Percentiles rank a stretch among this genome's conserved stretches.
These are phyloP conservation scores for Trichoderma orchidacearum DNA, from an alignment of 495 filamentous ascomycete species.

Conservation along the genomic window DNA sequence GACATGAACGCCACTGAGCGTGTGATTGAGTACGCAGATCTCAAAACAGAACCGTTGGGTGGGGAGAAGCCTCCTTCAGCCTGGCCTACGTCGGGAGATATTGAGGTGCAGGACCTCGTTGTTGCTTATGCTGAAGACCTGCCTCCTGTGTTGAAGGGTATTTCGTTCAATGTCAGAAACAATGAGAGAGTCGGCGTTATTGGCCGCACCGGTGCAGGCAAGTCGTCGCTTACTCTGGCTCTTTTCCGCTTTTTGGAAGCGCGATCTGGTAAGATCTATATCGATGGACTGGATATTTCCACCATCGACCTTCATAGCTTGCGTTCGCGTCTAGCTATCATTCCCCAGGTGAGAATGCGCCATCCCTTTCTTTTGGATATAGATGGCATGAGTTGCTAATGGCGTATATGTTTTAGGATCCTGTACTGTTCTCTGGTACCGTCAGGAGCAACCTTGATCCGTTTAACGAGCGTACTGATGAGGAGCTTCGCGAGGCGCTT, in stretches of 20 bases:
- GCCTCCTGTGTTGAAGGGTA: slow-evolving; percentile 59
- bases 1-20: slow-evolving; percentile 79
- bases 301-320: slow-evolving; percentile 62
- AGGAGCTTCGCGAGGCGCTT: slow-evolving; percentile 59
- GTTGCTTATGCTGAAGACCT: slow-evolving; percentile 67
- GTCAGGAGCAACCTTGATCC: slow-evolving; percentile 73
- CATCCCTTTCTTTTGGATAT: not conserved
- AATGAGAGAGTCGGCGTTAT: slow-evolving; percentile 74
- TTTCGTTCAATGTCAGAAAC: slow-evolving; percentile 54
- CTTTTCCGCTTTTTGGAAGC: slow-evolving; percentile 77
- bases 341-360: slow-evolving; percentile 41
- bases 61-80: slow-evolving; percentile 52
- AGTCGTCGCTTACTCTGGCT: slow-evolving; percentile 70
- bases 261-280: slow-evolving; percentile 50
- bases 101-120: slow-evolving; percentile 60
- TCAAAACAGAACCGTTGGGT: slow-evolving; percentile 53
- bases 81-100: slow-evolving; percentile 65
- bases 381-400: not conserved
- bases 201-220: slow-evolving; percentile 77
- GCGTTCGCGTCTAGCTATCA: slow-evolving; percentile 65
- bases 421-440: slow-evolving; percentile 78
- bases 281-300: slow-evolving; percentile 67
- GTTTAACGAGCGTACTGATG: slow-evolving; percentile 58
- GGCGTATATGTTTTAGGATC: slow-evolving; percentile 31
- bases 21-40: slow-evolving; percentile 64